These are phyloP conservation scores for Camellia granthamiana DNA, from an alignment of 148 eudicot species.

Conservation along the genomic window DNA sequence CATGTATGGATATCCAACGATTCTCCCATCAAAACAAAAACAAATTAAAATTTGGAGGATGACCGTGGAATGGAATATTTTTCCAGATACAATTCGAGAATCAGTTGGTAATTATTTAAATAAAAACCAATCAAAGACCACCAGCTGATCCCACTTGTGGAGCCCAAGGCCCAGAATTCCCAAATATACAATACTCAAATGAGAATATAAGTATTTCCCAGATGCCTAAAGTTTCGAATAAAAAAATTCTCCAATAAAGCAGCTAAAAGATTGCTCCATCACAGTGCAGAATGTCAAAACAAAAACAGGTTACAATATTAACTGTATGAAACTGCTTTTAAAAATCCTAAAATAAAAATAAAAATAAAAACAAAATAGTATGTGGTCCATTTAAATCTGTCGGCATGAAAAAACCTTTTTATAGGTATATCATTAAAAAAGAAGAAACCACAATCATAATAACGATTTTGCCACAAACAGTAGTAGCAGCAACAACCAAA, in stretches of 20 bases:
- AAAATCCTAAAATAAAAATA: not conserved
- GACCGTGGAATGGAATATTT: not conserved
- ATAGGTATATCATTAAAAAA: not conserved
- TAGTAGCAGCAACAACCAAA: not conserved
- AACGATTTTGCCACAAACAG: constrained; percentile 2
- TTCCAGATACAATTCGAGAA: not conserved
- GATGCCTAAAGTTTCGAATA: constrained; percentile 7
- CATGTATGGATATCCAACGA: not conserved
- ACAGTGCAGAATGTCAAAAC: constrained; percentile 5
- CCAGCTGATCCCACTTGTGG: constrained; percentile 1
- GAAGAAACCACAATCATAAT: not conserved
- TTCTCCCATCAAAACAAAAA: not conserved
- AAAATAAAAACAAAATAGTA: not conserved
- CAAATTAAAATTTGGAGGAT: not conserved
- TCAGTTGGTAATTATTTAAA: not conserved
- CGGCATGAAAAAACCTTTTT: not conserved
- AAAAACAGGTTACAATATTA: not conserved
- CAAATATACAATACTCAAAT: not conserved
- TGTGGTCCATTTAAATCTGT: constrained; percentile 5
- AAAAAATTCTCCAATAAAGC: constrained; percentile 4
- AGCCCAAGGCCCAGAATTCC: not conserved
- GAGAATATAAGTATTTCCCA: not conserved
- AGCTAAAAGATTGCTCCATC: not conserved
- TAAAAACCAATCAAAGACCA: not conserved
- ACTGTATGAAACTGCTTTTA: not conserved